Evolutionary conservation across 805 yeast genomes (phyloP).

Genomic region (Saturnispora galanensis): DNA sequence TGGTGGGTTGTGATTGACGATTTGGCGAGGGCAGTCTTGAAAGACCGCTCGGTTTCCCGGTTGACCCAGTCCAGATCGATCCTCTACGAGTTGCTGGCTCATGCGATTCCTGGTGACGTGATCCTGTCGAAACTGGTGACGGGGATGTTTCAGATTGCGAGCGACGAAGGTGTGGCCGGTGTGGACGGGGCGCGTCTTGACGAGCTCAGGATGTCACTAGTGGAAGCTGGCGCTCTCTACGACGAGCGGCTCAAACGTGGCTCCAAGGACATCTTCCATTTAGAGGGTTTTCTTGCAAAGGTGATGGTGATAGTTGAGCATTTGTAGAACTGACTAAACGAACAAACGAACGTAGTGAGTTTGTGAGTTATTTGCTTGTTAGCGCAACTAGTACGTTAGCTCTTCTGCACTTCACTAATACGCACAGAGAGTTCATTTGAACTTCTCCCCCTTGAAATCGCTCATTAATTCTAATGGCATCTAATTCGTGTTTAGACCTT

Average conservation of each 20-base stretch:
- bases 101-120: slow-evolving; percentile 85
- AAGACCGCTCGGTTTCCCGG: slow-evolving; percentile 54
- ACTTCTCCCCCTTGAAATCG: no score
- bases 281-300: slow-evolving; percentile 89
- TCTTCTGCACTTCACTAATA: no score
- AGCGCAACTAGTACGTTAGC: no score
- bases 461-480: no score
- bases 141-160: slow-evolving; percentile 24
- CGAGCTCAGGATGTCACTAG: slow-evolving; percentile 34
- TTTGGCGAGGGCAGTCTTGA: slow-evolving; percentile 49
- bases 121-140: slow-evolving; percentile 53
- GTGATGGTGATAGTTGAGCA: slow-evolving; percentile 57
- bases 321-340: no score
- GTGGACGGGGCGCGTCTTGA: slow-evolving; percentile 7
- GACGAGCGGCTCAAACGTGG: slow-evolving; percentile 88
- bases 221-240: slow-evolving; percentile 52
- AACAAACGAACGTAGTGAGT: no score
- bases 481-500: no score
- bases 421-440: no score
- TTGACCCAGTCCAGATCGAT: slow-evolving; percentile 53
- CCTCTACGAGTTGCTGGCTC: slow-evolving; percentile 78
- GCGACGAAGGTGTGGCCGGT: slow-evolving; percentile 14
- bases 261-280: slow-evolving; percentile 80
- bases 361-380: not conserved
- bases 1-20: slow-evolving; percentile 78